Percentiles rank a stretch among this genome's conserved stretches.
phyloP scores from a whole-genome alignment of 305 asterid genomes.

The Fraxinus xanthoxyloides region DNA sequence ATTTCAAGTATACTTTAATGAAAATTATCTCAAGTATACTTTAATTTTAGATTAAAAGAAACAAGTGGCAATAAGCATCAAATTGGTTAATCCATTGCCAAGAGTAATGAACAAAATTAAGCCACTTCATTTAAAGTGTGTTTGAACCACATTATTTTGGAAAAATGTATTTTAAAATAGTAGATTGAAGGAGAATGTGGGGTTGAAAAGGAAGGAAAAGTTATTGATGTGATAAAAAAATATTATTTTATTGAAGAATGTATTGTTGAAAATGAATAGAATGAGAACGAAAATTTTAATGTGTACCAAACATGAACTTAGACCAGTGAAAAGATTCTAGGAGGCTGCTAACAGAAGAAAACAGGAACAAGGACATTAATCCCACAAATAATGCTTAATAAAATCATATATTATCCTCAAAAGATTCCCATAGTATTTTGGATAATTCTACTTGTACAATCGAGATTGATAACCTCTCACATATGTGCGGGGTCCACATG shows the following conservation, averaged over 20 bases:
- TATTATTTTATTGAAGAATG: no score
- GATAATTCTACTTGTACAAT: no score
- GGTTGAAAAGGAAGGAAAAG: no score
- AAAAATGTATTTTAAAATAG: no score
- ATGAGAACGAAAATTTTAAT: no score
- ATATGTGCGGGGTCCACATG: no score
- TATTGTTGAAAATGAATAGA: no score
- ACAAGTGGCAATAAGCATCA: not conserved
- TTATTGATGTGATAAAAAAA: no score
- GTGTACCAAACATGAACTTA: no score
- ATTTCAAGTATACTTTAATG: not conserved
- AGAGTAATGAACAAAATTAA: conserved; percentile 20
- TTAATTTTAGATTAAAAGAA: not conserved
- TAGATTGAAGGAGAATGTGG: no score
- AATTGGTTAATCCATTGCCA: not conserved
- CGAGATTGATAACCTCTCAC: no score
- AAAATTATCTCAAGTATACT: not conserved
- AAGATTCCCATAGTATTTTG: not conserved
- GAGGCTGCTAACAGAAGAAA: not conserved
- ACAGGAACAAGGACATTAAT: not conserved
- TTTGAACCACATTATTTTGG: no score
- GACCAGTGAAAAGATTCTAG: not conserved
- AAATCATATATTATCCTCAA: not conserved
- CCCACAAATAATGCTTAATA: conserved; percentile 1
- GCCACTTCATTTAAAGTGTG: not conserved